These are phyloP conservation scores for Tubosaeta brunneosetosa DNA, from an alignment of 768 basidiomycete species.

Conservation along the genomic window DNA sequence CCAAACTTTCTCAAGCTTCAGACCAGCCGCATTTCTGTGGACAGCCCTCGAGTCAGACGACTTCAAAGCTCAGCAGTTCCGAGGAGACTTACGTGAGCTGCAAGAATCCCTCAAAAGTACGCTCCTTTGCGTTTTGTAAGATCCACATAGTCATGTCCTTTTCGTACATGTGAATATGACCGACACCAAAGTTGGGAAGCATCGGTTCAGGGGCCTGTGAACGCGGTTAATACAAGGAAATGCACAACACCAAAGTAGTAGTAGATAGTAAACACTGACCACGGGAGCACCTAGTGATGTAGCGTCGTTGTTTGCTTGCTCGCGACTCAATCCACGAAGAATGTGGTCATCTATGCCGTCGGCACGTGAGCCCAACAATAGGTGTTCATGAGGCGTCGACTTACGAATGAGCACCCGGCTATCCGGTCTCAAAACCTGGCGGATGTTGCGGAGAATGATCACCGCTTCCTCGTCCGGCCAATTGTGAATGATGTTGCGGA, in stretches of 20 bases:
- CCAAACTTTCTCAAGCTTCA: slow-evolving; percentile 31
- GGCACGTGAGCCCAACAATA: background rate
- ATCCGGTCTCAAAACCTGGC: slow-evolving; percentile 19
- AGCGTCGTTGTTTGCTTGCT: slow-evolving; percentile 11
- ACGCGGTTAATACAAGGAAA: background rate
- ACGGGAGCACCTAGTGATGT: slow-evolving; percentile 6
- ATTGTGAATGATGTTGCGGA: slow-evolving; percentile 23
- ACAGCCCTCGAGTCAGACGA: slow-evolving; percentile 1
- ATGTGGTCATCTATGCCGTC: slow-evolving; percentile 20
- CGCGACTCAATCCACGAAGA: slow-evolving; percentile 13
- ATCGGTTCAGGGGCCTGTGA: slow-evolving; percentile 36
- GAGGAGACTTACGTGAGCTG: slow-evolving; percentile 24
- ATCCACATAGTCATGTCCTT: slow-evolving; percentile 30
- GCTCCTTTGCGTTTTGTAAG: slow-evolving; percentile 31
- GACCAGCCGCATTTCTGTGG: slow-evolving; percentile 19
- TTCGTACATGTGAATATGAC: slow-evolving; percentile 26
- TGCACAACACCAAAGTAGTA: background rate
- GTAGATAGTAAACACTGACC: slow-evolving; percentile 11
- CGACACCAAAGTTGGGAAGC: slow-evolving; percentile 35
- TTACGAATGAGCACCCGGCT: slow-evolving; percentile 29
- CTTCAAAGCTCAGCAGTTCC: background rate
- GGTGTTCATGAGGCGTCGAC: background rate
- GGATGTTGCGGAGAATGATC: slow-evolving; percentile 22
- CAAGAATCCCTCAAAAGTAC: slow-evolving; percentile 26
- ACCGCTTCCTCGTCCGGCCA: slow-evolving; percentile 25